A percentile compares a stretch with the other conserved stretches of the same genome.
Evolutionary conservation across 192 early-diverging fungal species (phyloP).

Genomic region (Rhizoclosmatium globosum): DNA sequence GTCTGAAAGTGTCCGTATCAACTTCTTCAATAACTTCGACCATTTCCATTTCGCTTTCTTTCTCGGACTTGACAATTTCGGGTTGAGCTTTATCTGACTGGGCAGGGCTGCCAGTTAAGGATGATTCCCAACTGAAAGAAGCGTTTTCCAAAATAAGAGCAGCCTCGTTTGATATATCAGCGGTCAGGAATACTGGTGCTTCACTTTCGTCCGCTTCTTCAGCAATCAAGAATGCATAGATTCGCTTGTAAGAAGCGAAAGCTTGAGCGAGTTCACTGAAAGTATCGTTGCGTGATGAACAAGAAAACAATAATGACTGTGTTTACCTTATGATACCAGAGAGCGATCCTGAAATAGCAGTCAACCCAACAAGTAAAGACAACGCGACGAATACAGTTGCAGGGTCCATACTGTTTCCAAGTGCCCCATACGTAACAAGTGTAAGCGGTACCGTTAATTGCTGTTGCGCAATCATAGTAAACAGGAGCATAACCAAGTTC

Average conservation of each 20-base stretch:
- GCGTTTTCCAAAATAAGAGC: conserved; percentile 62
- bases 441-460: no score
- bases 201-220: conserved; percentile 66
- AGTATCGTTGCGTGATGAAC: conserved; percentile 45
- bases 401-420: background rate
- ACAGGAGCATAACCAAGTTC: conserved; percentile 49
- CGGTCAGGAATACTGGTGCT: no score
- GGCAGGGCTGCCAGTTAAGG: conserved; percentile 47
- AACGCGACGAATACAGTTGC: conserved; percentile 52
- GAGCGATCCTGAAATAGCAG: background rate
- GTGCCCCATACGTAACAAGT: no score
- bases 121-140: conserved; percentile 64
- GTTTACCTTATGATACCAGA: background rate
- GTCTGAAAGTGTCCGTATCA: conserved; percentile 61
- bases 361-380: conserved; percentile 39
- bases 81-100: conserved; percentile 62
- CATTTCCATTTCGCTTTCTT: conserved; percentile 6
- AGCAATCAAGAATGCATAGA: conserved; percentile 56
- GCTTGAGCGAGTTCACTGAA: conserved; percentile 51
- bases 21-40: conserved; percentile 20
- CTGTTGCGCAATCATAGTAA: no score
- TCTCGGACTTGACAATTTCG: background rate
- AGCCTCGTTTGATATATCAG: no score
- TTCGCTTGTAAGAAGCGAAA: conserved; percentile 51
- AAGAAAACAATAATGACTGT: conserved; percentile 41